Conservation (phyloP, 164 flowering plant species). For the Umbellularia californica region DNA sequence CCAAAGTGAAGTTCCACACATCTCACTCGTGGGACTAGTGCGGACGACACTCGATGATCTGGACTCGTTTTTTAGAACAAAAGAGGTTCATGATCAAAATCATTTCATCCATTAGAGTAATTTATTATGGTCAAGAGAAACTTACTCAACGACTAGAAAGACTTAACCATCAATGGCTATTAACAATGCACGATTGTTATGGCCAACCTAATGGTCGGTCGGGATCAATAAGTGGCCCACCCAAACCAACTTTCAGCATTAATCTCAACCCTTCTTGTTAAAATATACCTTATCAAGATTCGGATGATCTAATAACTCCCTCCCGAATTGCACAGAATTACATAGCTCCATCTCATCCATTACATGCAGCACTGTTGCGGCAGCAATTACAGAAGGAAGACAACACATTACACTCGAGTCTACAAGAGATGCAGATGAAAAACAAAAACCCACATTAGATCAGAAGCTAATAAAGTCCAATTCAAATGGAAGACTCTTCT, state of each 20-base stretch:
- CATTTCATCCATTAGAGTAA: too few relatives aligned
- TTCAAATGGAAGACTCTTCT: not conserved
- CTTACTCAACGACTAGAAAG: not conserved
- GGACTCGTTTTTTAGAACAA: too few relatives aligned
- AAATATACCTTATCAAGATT: slow-evolving; percentile 46
- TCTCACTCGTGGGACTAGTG: too few relatives aligned
- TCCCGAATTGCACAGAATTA: slow-evolving; percentile 40
- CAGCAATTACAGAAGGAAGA: slow-evolving; percentile 59
- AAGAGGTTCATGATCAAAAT: too few relatives aligned
- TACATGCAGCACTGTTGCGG: slow-evolving; percentile 66
- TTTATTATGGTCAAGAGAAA: too few relatives aligned
- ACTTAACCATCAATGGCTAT: not conserved
- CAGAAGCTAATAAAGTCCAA: not conserved
- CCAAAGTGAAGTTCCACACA: too few relatives aligned
- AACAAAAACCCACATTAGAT: not conserved
- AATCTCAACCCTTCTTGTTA: not conserved
- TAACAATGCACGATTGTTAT: not conserved
- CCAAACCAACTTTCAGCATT: not conserved
- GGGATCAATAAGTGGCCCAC: too few relatives aligned
- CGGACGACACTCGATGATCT: too few relatives aligned
- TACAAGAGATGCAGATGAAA: slow-evolving; percentile 10
- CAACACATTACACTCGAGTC: slow-evolving; percentile 34
- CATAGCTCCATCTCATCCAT: slow-evolving; percentile 49
- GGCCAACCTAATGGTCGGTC: too few relatives aligned
- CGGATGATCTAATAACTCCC: slow-evolving; percentile 54